Conservation (phyloP, 192 early-diverging fungal genomes). For the Entophlyctis luteolus region DNA sequence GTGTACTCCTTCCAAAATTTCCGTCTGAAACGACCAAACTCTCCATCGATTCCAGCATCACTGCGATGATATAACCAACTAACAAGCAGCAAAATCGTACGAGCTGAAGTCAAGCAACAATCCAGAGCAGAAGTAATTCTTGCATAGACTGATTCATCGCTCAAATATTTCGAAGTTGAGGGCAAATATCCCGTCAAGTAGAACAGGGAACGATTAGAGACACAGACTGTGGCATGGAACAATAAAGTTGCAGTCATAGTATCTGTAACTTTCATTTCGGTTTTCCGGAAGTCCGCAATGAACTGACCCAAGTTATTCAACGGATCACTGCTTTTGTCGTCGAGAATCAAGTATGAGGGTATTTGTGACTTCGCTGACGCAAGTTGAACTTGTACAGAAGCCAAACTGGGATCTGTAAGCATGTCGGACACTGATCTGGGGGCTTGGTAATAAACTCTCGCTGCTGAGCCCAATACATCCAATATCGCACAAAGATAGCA, state of each 20-base stretch:
- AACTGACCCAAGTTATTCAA: not conserved
- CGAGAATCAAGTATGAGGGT: not conserved
- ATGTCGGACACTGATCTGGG: not conserved
- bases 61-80: not conserved
- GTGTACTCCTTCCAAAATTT: not conserved
- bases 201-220: not conserved
- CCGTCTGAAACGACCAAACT: not conserved
- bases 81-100: not conserved
- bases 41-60: not conserved
- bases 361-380: not conserved
- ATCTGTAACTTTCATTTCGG: not conserved
- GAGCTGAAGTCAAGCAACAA: not conserved
- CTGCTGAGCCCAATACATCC: not conserved
- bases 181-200: conserved; percentile 7
- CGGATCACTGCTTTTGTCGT: not conserved
- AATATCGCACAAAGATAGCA: conserved; percentile 2
- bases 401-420: not conserved
- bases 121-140: not conserved
- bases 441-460: not conserved
- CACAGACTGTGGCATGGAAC: not conserved
- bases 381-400: not conserved
- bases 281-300: not conserved
- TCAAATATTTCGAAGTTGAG: not conserved
- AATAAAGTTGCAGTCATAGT: conserved; percentile 7
- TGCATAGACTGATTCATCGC: not conserved